These are phyloP conservation scores for Lentinula sp. DNA, from an alignment of 768 basidiomycete species.

Conservation along the genomic window DNA sequence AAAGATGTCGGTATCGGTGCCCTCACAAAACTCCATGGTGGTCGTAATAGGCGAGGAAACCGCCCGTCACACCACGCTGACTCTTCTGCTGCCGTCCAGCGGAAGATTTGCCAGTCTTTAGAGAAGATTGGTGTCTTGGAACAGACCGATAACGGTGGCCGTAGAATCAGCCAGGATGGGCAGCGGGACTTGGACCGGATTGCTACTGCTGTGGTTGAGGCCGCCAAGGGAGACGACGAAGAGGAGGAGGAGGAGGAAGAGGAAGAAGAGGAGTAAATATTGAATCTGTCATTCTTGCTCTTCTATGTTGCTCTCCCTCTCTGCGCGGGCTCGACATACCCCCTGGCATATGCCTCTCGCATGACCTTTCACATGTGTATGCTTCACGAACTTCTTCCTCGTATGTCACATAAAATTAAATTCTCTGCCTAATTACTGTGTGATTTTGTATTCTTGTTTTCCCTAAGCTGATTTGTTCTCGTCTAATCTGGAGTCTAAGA, in stretches of 20 bases:
- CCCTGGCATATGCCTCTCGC: background rate
- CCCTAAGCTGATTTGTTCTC: no score
- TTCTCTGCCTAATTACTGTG: background rate
- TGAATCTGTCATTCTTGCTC: background rate
- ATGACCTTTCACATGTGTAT: background rate
- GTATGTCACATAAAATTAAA: background rate
- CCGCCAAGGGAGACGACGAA: conserved; percentile 65
- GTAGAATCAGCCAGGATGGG: conserved; percentile 95
- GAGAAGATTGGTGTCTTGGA: conserved; percentile 99
- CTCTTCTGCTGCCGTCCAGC: conserved; percentile 83
- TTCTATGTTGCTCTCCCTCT: background rate
- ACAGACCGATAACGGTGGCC: conserved; percentile 87
- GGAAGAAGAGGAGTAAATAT: conserved; percentile 47
- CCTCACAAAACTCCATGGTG: conserved; percentile 94
- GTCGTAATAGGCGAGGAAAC: conserved; percentile 92
- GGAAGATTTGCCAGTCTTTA: conserved; percentile 92
- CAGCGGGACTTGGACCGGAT: conserved; percentile 94
- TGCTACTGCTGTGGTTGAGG: conserved; percentile 84
- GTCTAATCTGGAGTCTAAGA: no score
- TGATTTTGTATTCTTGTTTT: no score
- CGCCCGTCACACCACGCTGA: conserved; percentile 92
- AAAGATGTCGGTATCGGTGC: conserved; percentile 94
- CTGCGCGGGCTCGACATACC: background rate
- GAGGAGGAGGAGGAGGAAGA: conserved; percentile 68
- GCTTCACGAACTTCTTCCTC: background rate